phyloP scores from a whole-genome alignment of 805 yeast species.

The Kodamaea restingae region DNA sequence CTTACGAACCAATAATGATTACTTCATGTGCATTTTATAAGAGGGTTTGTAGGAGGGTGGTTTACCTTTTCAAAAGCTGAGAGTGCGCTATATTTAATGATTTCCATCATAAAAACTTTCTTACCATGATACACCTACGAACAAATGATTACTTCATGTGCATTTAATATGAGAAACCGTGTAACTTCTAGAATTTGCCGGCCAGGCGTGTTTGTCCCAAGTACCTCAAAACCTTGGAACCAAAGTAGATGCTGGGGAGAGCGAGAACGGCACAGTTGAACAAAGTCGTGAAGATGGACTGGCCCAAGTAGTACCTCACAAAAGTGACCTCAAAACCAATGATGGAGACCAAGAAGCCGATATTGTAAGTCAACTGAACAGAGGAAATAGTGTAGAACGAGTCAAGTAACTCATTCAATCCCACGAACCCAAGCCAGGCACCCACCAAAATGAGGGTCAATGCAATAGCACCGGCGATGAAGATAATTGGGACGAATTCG shows the following conservation, averaged over 20 bases:
- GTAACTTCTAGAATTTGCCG: constrained; percentile 17
- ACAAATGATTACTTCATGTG: constrained; percentile 1
- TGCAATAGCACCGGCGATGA: constrained; percentile 41
- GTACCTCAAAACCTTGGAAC: constrained; percentile 61
- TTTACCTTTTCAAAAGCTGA: no score
- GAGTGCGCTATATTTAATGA: no score
- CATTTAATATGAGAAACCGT: constrained; percentile 1
- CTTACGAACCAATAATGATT: constrained; percentile 3
- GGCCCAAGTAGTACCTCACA: constrained; percentile 53
- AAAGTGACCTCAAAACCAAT: constrained; percentile 51
- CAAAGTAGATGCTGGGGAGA: constrained; percentile 54
- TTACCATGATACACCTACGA: constrained; percentile 1
- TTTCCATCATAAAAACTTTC: constrained; percentile 52
- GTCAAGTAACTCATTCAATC: constrained; percentile 25
- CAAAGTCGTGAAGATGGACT: constrained; percentile 58
- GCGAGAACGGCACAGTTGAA: constrained; percentile 45
- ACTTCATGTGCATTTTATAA: constrained; percentile 1
- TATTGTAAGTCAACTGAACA: constrained; percentile 30
- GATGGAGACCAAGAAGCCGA: constrained; percentile 47
- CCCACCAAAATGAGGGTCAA: constrained; percentile 42
- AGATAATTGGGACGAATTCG: constrained; percentile 47
- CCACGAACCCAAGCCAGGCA: constrained; percentile 37
- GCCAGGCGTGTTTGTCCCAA: constrained; percentile 31
- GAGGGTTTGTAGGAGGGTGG: no score
- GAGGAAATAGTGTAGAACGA: constrained; percentile 35